Evolutionary conservation across 1,284 basidiomycete species (phyloP), one percentile per base, ranked within the genome.

Genomic region (Ustilago sp.): DNA sequence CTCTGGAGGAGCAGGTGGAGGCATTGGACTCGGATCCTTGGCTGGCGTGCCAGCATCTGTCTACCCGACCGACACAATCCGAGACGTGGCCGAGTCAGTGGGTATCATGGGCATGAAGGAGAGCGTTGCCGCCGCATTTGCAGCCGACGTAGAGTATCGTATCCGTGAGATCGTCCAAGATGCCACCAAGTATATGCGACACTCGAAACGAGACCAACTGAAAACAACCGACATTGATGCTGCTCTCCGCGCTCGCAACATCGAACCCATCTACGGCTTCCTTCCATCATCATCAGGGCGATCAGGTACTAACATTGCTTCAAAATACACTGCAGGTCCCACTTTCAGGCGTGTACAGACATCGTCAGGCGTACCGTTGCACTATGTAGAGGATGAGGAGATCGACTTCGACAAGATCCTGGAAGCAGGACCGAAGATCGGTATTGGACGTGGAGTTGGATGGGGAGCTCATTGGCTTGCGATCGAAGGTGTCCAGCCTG

Each of bases 81-180:
- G 74, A 47, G 95, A 98, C 88, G 92, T 93, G 54, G 95, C 97
- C 51, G 95, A 98, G 81, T 92, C 93, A 0, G 87, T 98, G 35
- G 92, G 92, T 55, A 91, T 98, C 68, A 88, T 90, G n/a, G 91
- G 88, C 52, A 87, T 99, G 50, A 89, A 93, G 1, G 93, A 95
- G 64, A 87, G 90, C 7, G 93, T 98, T 12, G 93, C 94, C 2
- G 91, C 91, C 19, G 90, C 93, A 0, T 89, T 99, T 17, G 95
- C 96, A 2, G 94, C 93, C 72, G 97, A 99, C 88, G 94, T 98
- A 48, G 96, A 99, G 86, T 98, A 98, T 87, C 90, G 97, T 67
- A 90, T 98, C 83, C 94, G 96, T 85, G 93, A 96, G 85, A 91
- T 96, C 51, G 90, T 95, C 70, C 93, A 97, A 92, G 95, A 98